Evolutionary conservation across 2,329 filamentous ascomycete genomes (phyloP).

Genomic region (Neocucurbitaria cava): DNA sequence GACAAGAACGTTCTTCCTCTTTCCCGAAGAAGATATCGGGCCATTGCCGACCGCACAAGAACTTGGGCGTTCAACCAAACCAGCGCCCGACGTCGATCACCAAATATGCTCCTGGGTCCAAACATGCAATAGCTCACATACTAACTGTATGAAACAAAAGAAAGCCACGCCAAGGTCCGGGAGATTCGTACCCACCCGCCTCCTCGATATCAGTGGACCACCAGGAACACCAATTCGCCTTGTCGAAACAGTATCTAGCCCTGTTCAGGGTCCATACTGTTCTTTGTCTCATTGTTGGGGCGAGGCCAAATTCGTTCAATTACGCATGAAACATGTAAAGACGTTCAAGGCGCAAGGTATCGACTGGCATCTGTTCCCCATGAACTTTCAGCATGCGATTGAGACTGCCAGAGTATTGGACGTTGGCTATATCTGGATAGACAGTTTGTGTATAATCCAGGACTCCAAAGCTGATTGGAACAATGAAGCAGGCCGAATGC

Average conservation of each 20-base stretch:
- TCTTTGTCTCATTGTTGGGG: conserved; percentile 36
- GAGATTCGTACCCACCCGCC: conserved; percentile 27
- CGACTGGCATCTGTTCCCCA: conserved; percentile 15
- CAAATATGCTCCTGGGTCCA: conserved; percentile 23
- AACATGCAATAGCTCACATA: conserved; percentile 23
- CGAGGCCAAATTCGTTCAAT: conserved; percentile 8
- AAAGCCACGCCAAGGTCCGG: conserved; percentile 4
- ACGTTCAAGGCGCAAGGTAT: conserved; percentile 25
- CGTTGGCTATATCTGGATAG: conserved; percentile 38
- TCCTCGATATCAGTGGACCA: conserved; percentile 22
- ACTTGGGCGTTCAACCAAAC: conserved; percentile 14
- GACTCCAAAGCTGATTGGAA: conserved; percentile 24
- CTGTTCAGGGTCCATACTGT: conserved; percentile 25
- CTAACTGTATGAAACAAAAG: conserved; percentile 21
- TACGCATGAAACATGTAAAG: conserved; percentile 9
- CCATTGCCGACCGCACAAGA: conserved; percentile 9
- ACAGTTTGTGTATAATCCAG: conserved; percentile 30
- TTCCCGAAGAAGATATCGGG: conserved; percentile 21
- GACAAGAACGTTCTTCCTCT: conserved; percentile 24
- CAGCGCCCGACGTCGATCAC: conserved; percentile 1
- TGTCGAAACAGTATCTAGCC: conserved; percentile 17
- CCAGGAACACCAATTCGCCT: conserved; percentile 11
- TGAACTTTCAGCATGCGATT: conserved; percentile 36
- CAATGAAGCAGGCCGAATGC: conserved; percentile 29
- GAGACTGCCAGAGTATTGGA: conserved; percentile 26